Conservation (phyloP, 345 rosid species). For the Salix udensis region DNA sequence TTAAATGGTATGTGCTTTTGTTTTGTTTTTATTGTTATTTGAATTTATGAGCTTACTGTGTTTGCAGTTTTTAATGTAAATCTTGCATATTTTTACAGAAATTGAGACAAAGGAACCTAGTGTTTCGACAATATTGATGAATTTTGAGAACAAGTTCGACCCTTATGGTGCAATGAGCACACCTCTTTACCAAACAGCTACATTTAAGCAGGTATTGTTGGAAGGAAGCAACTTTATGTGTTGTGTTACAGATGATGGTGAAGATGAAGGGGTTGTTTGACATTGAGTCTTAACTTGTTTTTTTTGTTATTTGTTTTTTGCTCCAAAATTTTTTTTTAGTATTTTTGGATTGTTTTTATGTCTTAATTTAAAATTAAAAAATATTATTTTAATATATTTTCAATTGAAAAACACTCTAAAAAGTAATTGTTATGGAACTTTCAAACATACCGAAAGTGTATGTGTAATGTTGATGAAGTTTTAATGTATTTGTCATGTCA, state of each 20-base stretch:
- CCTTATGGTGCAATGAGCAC: conserved; percentile 79
- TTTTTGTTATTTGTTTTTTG: no score
- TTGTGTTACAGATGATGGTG: not conserved
- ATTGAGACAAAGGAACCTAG: conserved; percentile 50
- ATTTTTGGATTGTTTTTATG: no score
- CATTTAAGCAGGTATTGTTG: conserved; percentile 74
- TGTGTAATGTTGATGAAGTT: not conserved
- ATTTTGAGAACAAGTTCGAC: conserved; percentile 66
- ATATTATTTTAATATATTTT: no score
- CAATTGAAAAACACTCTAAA: no score
- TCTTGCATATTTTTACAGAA: conserved; percentile 27
- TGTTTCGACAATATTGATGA: conserved; percentile 67
- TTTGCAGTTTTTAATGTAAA: not conserved
- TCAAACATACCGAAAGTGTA: not conserved
- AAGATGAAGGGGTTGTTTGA: not conserved
- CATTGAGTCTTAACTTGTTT: no score
- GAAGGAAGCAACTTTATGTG: not conserved
- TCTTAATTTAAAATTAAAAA: no score
- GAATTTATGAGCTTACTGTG: not conserved
- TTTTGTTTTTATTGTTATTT: not conserved
- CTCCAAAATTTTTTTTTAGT: no score
- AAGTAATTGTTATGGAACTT: no score
- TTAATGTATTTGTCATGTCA: not conserved
- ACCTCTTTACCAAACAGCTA: conserved; percentile 89
- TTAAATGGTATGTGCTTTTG: conserved; percentile 33